Evolutionary conservation across 1,139 yeast genomes (phyloP), one percentile per base, ranked within the genome.

Genomic region (Hyphopichia khmerensis): DNA sequence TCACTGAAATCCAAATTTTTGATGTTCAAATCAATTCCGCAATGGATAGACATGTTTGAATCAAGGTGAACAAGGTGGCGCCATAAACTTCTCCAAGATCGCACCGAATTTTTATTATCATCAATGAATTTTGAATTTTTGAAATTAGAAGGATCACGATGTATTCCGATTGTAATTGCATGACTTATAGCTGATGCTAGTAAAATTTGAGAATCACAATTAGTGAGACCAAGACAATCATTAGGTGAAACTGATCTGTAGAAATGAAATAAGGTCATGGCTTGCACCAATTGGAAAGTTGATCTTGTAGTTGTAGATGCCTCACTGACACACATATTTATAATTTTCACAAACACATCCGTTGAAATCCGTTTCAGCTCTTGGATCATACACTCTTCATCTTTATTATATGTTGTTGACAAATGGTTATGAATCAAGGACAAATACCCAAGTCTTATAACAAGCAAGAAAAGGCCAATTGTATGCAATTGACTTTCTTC

Each of bases 171-270:
- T 5, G 75, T 60, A 37, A 68, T 47, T 0, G 79, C 76, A 47
- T 72, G 78, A 26, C 62, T 59, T 16, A 71, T 55, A 13, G 67
- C 64, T 1, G 63, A 57, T 0, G 77, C 76, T 42, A 72, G 61
- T 26, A 71, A 56, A 10, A 69, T 57, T 40, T 69, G 72, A 10
- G 72, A 62, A 47, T 72, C 77, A 0, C 72, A 63, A 5, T 74
- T 72, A 33, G 76, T 68, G 21, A 73, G 56, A 1, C 79, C 79
- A 48, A 66, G 72, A 45, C 73, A 62, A 50, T 73, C 77, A 47
- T 67, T 67, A 1, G 78, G 77, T 6, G 68, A 63, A 9, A 71
- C 67, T 39, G 59, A 62, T 31, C 72, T 54, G 50, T 69, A 72
- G 43, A 67, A 70, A 44, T 67, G 59, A 24, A 64, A 47, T 32